A percentile compares a stretch with the other conserved stretches of the same genome.
These are phyloP conservation scores for Aspergillus phoenicis DNA, from an alignment of 2,329 filamentous ascomycete species.

Conservation along the genomic window DNA sequence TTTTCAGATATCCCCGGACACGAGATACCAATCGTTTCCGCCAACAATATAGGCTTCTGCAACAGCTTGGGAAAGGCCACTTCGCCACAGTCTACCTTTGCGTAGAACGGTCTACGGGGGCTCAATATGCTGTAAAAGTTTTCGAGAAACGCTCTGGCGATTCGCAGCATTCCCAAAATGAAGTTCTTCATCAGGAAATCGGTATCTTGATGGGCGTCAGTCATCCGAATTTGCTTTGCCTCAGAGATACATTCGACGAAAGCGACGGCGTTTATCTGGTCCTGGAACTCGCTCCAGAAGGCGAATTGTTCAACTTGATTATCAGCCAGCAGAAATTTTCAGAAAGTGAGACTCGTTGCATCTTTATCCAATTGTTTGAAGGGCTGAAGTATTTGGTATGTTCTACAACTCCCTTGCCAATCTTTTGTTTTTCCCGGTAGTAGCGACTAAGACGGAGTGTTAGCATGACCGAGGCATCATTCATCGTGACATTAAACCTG, in stretches of 20 bases:
- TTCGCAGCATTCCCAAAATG: slow-evolving; percentile 79
- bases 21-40: slow-evolving; percentile 75
- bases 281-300: slow-evolving; percentile 85
- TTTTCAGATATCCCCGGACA: slow-evolving; percentile 84
- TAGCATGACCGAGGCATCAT: slow-evolving; percentile 97
- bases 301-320: slow-evolving; percentile 95
- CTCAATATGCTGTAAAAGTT: slow-evolving; percentile 87
- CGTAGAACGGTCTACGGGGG: slow-evolving; percentile 79
- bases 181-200: slow-evolving; percentile 91
- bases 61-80: slow-evolving; percentile 90
- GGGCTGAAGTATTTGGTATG: slow-evolving; percentile 92
- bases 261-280: slow-evolving; percentile 87
- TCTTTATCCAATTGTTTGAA: slow-evolving; percentile 90
- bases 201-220: slow-evolving; percentile 96
- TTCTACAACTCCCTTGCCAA: background rate
- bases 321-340: slow-evolving; percentile 85
- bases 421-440: background rate
- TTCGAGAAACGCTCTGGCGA: slow-evolving; percentile 84
- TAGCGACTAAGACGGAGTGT: slow-evolving; percentile 7
- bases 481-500: slow-evolving; percentile 95
- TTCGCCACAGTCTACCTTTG: slow-evolving; percentile 94
- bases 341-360: slow-evolving; percentile 79
- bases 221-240: slow-evolving; percentile 86
- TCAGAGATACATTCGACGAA: slow-evolving; percentile 96
- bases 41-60: slow-evolving; percentile 81